Conservation (phyloP, 2,329 filamentous ascomycete species). For the Penicillium sp. region DNA sequence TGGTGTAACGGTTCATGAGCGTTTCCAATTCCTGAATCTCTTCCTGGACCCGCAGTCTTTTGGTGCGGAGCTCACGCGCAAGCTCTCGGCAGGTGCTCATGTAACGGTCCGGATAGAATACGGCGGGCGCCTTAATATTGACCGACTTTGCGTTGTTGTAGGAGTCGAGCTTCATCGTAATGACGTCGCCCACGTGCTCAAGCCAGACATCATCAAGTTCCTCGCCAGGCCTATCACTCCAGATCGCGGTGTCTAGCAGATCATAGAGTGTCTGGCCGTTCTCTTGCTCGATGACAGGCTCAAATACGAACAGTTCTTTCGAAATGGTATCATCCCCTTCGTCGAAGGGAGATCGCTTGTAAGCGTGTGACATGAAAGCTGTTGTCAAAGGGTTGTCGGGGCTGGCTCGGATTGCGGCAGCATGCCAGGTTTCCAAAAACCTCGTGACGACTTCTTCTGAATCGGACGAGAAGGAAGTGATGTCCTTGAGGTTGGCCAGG, state of each 20-base stretch:
- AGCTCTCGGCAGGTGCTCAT: conserved; percentile 53
- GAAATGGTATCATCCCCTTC: conserved; percentile 33
- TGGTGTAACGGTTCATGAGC: conserved; percentile 35
- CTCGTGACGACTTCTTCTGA: conserved; percentile 43
- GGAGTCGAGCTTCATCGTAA: conserved; percentile 53
- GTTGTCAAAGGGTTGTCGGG: conserved; percentile 46
- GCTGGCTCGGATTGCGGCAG: conserved; percentile 46
- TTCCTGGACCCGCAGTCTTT: conserved; percentile 37
- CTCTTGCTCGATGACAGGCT: conserved; percentile 40
- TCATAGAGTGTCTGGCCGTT: conserved; percentile 55
- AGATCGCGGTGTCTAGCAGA: conserved; percentile 55
- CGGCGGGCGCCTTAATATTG: conserved; percentile 55
- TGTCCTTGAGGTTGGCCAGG: conserved; percentile 48
- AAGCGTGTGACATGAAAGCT: conserved; percentile 51
- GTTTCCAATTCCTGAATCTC: conserved; percentile 37
- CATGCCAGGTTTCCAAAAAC: conserved; percentile 55
- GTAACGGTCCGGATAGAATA: conserved; percentile 63
- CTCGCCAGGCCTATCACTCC: conserved; percentile 44
- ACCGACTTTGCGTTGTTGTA: conserved; percentile 39
- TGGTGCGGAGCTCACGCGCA: conserved; percentile 50
- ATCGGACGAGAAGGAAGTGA: conserved; percentile 34
- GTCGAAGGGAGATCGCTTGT: conserved; percentile 37
- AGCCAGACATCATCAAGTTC: conserved; percentile 51
- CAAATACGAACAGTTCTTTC: conserved; percentile 44
- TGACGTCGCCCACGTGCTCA: conserved; percentile 54